Percentiles rank a stretch among this genome's conserved stretches.
These are phyloP conservation scores for Hanseniaspora thailandica DNA, from an alignment of 805 yeast genomes.

Conservation along the genomic window DNA sequence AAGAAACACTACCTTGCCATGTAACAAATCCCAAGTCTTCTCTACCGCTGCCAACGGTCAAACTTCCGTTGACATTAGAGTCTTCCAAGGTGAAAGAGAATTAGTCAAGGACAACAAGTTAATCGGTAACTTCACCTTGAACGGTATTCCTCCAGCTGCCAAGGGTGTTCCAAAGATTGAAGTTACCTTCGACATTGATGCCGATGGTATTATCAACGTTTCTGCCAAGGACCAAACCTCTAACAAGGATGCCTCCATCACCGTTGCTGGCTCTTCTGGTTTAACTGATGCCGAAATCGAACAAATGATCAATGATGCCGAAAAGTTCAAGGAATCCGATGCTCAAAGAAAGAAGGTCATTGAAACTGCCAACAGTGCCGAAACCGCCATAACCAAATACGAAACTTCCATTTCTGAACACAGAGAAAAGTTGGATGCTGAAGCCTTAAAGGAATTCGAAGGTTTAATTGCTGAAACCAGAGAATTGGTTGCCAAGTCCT, in stretches of 20 bases:
- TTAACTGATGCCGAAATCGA: constrained; percentile 81
- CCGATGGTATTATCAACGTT: constrained; percentile 94
- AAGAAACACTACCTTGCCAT: constrained; percentile 90
- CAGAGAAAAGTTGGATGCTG: constrained; percentile 44
- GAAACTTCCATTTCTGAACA: constrained; percentile 74
- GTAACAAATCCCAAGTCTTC: constrained; percentile 91
- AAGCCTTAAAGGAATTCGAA: constrained; percentile 37
- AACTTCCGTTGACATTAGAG: constrained; percentile 93
- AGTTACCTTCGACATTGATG: constrained; percentile 90
- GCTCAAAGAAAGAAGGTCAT: constrained; percentile 74
- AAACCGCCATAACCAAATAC: constrained; percentile 72
- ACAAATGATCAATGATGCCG: constrained; percentile 83
- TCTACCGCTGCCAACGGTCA: constrained; percentile 94
- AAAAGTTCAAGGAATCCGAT: constrained; percentile 77
- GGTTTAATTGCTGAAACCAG: constrained; percentile 47
- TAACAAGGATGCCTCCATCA: constrained; percentile 86
- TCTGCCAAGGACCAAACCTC: constrained; percentile 89
- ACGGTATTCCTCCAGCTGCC: constrained; percentile 81
- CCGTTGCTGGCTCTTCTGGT: constrained; percentile 94
- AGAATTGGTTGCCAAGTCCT: constrained; percentile 55
- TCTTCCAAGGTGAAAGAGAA: constrained; percentile 98
- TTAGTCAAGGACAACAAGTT: constrained; percentile 94
- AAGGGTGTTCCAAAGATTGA: constrained; percentile 76
- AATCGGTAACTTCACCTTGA: constrained; percentile 89
- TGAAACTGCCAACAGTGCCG: constrained; percentile 69